These are phyloP conservation scores for Mycena filopes DNA, from an alignment of 768 basidiomycete species.

Conservation along the genomic window DNA sequence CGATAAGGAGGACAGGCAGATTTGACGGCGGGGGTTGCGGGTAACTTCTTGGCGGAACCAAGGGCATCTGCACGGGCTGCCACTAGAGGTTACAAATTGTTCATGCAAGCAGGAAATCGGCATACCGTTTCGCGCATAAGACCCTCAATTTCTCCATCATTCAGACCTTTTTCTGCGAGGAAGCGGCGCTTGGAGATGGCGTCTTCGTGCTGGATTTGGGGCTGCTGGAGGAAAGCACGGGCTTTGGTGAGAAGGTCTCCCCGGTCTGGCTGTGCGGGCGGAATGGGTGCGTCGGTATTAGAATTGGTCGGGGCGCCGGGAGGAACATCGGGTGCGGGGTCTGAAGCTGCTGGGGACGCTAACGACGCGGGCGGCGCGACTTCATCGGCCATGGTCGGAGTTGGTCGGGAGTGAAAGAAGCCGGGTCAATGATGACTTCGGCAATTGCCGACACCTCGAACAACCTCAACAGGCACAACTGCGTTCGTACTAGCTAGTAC, in stretches of 20 bases:
- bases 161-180: conserved; percentile 76
- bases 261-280: conserved; percentile 39
- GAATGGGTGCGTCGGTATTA: not conserved
- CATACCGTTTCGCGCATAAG: conserved; percentile 69
- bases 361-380: not conserved
- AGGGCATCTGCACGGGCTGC: conserved; percentile 54
- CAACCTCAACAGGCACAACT: too few relatives aligned
- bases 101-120: not conserved
- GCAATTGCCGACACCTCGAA: too few relatives aligned
- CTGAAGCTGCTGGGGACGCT: not conserved
- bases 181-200: conserved; percentile 67
- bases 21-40: conserved; percentile 76
- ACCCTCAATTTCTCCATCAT: conserved; percentile 65
- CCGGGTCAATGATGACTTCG: too few relatives aligned
- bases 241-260: conserved; percentile 64
- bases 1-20: conserved; percentile 73
- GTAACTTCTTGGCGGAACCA: conserved; percentile 78
- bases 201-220: conserved; percentile 72
- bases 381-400: conserved; percentile 14
- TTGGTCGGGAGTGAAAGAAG: not conserved
- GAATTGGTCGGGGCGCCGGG: not conserved
- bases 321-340: not conserved
- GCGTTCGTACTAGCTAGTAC: too few relatives aligned
- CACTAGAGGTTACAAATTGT: not conserved
- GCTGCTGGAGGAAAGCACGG: conserved; percentile 71